phyloP scores from a whole-genome alignment of 768 basidiomycete genomes.

The Hysterangium stoloniferum region DNA sequence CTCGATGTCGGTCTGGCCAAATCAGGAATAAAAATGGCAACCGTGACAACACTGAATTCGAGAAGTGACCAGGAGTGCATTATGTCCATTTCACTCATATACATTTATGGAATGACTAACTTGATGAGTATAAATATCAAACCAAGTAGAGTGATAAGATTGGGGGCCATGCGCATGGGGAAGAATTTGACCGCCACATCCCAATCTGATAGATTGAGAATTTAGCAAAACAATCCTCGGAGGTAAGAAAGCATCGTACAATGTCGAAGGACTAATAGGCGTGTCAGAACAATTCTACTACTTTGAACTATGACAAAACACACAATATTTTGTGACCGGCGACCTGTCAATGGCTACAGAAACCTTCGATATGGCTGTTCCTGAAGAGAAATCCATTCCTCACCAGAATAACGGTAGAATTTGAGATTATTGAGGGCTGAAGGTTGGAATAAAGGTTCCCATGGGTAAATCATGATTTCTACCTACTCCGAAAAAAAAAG shows the following conservation, averaged over 20 bases:
- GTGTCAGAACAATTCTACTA: too few relatives aligned
- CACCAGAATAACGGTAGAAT: slow-evolving; percentile 2
- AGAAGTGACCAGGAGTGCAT: background rate
- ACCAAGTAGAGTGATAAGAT: slow-evolving; percentile 13
- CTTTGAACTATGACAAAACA: too few relatives aligned
- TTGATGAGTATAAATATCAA: slow-evolving; percentile 13
- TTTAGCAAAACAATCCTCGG: background rate
- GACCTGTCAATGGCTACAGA: slow-evolving; percentile 9
- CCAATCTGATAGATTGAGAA: slow-evolving; percentile 5
- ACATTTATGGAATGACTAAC: background rate
- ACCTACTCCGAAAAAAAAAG: too few relatives aligned
- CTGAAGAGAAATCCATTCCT: background rate
- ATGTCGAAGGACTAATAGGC: slow-evolving; percentile 8
- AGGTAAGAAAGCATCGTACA: slow-evolving; percentile 1
- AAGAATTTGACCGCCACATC: slow-evolving; percentile 11
- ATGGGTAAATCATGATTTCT: background rate
- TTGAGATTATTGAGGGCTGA: slow-evolving; percentile 3
- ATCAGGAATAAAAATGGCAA: slow-evolving; percentile 8
- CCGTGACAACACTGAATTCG: background rate
- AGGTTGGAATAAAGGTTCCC: background rate
- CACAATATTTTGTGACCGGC: slow-evolving; percentile 12
- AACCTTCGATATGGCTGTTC: background rate
- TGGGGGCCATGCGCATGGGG: slow-evolving; percentile 14
- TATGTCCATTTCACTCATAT: background rate
- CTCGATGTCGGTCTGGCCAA: slow-evolving; percentile 10